Conservation (phyloP, 1,139 yeast genomes). For the Suhomyces coccinellae region DNA sequence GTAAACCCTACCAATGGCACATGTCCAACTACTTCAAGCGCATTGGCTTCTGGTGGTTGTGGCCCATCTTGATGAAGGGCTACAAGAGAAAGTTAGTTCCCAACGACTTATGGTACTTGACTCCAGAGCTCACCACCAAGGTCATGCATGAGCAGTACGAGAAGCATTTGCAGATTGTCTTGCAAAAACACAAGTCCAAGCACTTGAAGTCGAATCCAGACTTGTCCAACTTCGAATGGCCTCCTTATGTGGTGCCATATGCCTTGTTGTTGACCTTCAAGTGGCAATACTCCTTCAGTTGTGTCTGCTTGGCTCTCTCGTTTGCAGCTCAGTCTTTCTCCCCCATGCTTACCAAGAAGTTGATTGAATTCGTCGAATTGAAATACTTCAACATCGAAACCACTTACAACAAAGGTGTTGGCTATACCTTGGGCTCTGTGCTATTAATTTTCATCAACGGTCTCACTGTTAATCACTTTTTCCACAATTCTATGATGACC, state of each 20-base stretch:
- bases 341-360: conserved; percentile 40
- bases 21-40: conserved; percentile 25
- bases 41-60: conserved; percentile 43
- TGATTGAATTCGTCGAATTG: conserved; percentile 44
- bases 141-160: conserved; percentile 38
- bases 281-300: conserved; percentile 37
- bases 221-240: conserved; percentile 37
- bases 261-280: conserved; percentile 42
- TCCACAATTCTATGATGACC: conserved; percentile 47
- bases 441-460: conserved; percentile 43
- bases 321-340: conserved; percentile 43
- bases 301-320: conserved; percentile 37
- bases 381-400: conserved; percentile 37
- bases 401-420: conserved; percentile 39
- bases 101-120: conserved; percentile 40
- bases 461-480: conserved; percentile 43
- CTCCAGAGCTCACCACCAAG: conserved; percentile 42
- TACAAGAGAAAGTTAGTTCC: conserved; percentile 45
- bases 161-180: conserved; percentile 23
- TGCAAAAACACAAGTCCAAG: conserved; percentile 24
- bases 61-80: conserved; percentile 43
- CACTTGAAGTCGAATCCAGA: conserved; percentile 27
- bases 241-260: conserved; percentile 34
- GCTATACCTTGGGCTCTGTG: conserved; percentile 44
- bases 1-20: conserved; percentile 42